Percentiles rank a stretch among this genome's conserved stretches.
These are phyloP conservation scores for Saitozyma podzolica DNA, from an alignment of 768 basidiomycete species.

Conservation along the genomic window DNA sequence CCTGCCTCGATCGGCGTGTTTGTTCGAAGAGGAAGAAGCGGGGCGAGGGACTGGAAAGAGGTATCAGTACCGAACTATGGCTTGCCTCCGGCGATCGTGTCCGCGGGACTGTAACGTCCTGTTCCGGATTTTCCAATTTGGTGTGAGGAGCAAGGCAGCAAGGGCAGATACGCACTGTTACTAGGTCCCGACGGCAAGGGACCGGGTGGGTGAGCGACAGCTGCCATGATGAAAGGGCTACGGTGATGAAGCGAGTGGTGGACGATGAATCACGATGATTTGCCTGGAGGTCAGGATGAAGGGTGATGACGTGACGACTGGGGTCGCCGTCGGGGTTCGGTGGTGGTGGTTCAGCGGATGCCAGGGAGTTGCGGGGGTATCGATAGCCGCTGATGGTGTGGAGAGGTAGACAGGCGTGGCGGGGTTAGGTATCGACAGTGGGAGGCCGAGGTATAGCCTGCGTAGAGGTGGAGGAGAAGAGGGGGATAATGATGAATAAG, in stretches of 20 bases:
- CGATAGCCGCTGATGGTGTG: neutral
- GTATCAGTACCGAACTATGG: neutral
- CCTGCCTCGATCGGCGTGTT: neutral
- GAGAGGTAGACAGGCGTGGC: neutral
- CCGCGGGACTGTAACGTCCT: no score
- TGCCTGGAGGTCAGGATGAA: neutral
- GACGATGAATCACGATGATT: neutral
- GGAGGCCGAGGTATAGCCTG: neutral
- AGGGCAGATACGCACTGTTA: constrained; percentile 7
- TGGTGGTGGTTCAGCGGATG: neutral
- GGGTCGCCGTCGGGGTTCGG: neutral
- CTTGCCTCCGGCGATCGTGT: no score
- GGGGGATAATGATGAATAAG: neutral
- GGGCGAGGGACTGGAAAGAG: constrained; percentile 19
- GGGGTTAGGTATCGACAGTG: neutral
- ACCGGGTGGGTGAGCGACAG: constrained; percentile 31
- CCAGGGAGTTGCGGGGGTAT: neutral
- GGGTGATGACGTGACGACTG: neutral
- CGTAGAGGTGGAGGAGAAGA: neutral
- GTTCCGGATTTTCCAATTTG: no score
- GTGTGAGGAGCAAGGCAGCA: neutral
- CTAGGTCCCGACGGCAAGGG: constrained; percentile 11
- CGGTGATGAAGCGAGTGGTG: neutral
- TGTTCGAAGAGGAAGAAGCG: constrained; percentile 22
- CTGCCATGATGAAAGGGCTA: constrained; percentile 26